Conservation (phyloP, 306 rosid genomes). For the Gillenia trifoliata region DNA sequence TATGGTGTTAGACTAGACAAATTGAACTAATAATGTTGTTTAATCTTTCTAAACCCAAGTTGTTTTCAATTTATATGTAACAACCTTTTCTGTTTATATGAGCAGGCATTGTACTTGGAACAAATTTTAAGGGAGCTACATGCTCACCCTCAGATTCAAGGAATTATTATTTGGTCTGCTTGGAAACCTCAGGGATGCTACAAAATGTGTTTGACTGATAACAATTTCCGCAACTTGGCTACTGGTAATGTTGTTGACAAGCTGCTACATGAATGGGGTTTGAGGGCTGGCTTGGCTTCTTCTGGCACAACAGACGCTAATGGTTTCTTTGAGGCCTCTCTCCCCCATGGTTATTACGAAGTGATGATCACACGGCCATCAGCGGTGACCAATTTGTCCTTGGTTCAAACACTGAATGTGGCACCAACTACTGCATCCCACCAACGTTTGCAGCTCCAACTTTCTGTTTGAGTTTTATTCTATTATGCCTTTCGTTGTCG, state of each 20-base stretch:
- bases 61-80: too few relatives aligned
- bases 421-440: neutral
- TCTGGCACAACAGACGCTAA: conserved; percentile 22
- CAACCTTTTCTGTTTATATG: neutral
- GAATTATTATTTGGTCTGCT: conserved; percentile 64
- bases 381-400: conserved; percentile 5
- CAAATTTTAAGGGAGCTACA: conserved; percentile 52
- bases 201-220: conserved; percentile 54
- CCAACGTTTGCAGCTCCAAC: conserved; percentile 5
- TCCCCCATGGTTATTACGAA: conserved; percentile 45
- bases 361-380: conserved; percentile 24
- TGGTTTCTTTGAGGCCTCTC: conserved; percentile 34
- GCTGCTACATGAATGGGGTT: conserved; percentile 54
- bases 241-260: conserved; percentile 70
- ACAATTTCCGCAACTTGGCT: conserved; percentile 53
- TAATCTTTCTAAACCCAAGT: too few relatives aligned
- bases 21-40: too few relatives aligned
- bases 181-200: conserved; percentile 43
- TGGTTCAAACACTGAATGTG: conserved; percentile 16
- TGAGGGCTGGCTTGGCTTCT: neutral
- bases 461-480: conserved; percentile 2
- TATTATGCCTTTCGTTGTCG: too few relatives aligned
- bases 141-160: conserved; percentile 57
- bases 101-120: conserved; percentile 51
- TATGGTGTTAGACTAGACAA: too few relatives aligned